Evolutionary conservation across 129 eudicot species (phyloP), one percentile per base, ranked within the genome.

Genomic region (Tagetes patula): DNA sequence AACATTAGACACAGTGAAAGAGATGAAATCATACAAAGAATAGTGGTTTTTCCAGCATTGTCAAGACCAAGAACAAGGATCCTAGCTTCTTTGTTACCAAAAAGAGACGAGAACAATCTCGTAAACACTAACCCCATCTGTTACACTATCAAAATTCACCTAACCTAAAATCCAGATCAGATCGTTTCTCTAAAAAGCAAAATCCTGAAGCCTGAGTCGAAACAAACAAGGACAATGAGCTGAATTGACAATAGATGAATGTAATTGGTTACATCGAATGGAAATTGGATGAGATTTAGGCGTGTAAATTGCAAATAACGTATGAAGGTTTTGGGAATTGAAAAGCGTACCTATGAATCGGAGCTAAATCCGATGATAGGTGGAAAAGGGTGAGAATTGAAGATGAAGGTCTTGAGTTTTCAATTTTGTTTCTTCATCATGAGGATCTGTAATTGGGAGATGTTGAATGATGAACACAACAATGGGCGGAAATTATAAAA

Each of bases 41-140:
- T 95, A 8, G 99, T 95, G 75, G 99, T 95, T 88, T 95, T 95
- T 47, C 99, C 99, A 30, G 99, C 99, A 86, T 95, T 95, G 84
- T 95, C 99, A 62, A 95, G 97, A 20, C 99, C 99, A 13, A 95
- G 89, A 60, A 95, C 99, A 12, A 95, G 92, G 85, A 95, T 95
- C 84, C 99, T 87, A 82, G 99, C 99, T 85, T 95, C 99, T 67
- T 91, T 91, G 80, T 85, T 88, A 20, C 99, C 99, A 69, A 95
- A 95, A 9, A 95, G 73, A 6, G 99, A 95, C 7, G 99, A 83
- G 78, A 95, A 95, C 76, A 95, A 72, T 52, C 82, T 69, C 20
- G 96, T 80, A 75, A 95, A 95, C 76, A 85, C 90, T 45, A 95
- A 75, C 37, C 99, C 99, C 99, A 95, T 95, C 66, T 81, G 71